Percentiles rank a stretch among this genome's conserved stretches.
These are phyloP conservation scores for Boletellus ananas DNA, from an alignment of 768 basidiomycete genomes.

Conservation along the genomic window DNA sequence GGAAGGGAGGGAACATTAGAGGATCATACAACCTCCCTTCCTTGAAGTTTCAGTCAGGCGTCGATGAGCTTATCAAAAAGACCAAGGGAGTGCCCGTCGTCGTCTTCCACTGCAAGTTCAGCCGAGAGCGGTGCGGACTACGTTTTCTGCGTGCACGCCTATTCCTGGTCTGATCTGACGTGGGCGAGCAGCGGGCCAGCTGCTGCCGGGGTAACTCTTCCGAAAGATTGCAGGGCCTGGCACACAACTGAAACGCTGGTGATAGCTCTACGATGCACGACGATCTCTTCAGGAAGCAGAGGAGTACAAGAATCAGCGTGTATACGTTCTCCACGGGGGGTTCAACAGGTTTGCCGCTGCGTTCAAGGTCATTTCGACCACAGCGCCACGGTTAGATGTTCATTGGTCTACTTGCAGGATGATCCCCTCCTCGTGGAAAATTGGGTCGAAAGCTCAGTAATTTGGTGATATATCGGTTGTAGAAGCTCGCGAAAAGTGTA, in stretches of 20 bases:
- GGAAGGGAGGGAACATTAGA: constrained; percentile 73
- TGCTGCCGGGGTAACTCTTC: constrained; percentile 59
- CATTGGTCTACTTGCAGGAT: constrained; percentile 36
- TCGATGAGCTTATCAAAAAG: constrained; percentile 56
- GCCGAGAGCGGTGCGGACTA: constrained; percentile 65
- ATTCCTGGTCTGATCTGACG: constrained; percentile 5
- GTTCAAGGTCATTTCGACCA: constrained; percentile 48
- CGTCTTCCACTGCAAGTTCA: constrained; percentile 77
- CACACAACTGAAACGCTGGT: constrained; percentile 4
- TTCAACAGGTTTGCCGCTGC: constrained; percentile 67
- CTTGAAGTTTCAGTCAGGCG: constrained; percentile 48
- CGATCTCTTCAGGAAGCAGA: constrained; percentile 42
- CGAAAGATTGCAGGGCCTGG: neutral
- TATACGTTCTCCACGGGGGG: constrained; percentile 67
- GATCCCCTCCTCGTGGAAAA: constrained; percentile 73
- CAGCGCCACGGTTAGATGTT: neutral
- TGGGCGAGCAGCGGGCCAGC: constrained; percentile 58
- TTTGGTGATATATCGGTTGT: constrained; percentile 44
- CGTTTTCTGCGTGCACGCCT: neutral
- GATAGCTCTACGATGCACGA: constrained; percentile 67
- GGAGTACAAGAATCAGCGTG: constrained; percentile 47
- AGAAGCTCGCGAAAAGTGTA: neutral
- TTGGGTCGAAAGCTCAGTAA: constrained; percentile 53
- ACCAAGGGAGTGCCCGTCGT: constrained; percentile 60
- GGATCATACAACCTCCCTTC: constrained; percentile 63